Base-by-base conservation (phyloP, 1,284 basidiomycete species). In the Tranzscheliella williamsii region DNA sequence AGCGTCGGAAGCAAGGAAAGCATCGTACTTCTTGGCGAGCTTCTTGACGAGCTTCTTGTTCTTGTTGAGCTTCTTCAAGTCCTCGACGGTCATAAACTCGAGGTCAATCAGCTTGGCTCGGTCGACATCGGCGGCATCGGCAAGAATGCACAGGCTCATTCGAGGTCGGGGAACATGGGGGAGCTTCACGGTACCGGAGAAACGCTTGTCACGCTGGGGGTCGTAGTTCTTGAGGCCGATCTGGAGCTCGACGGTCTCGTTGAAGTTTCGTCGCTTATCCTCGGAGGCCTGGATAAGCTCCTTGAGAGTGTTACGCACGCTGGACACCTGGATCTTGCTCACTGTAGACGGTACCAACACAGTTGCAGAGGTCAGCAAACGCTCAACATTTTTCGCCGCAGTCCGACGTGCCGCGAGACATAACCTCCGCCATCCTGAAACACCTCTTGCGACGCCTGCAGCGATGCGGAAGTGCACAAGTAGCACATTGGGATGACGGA, bases 11-110 rank as follows among this genome's bases (percentile, higher is more conserved):
- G 95, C 87, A 67, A 99, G 83, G 87, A 99, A 99, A 67, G 94
- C 92, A 78, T 99, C 94, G 83, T 97, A 94, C 82, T 97, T 97
- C 85, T 97, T 96, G 68, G 94, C 94, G 73, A 98, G 90, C 85
- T 80, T 98, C 86, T 99, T 99, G 79, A 99, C 94, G 67, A 99
- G 90, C 84, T 99, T 99, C 86, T 98, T 98, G 87, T 98, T 98
- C 85, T 95, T 95, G 88, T 95, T 96, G 73, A 96, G 86, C 83
- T 98, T 98, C 83, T 98, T 99, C 83, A 98, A 85, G 82, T 98
- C 94, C 78, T 98, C 94, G 75, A 97, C 95, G 70, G 91, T 94
- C 93, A 96, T 97, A 72, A 72, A 94, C 80, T 95, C 92, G 69
- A 95, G 86, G 73, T 91, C 89, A 70, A 95, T 94, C 80, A 92